Base-by-base conservation (phyloP, 108 stramenopile species). In the Skeletonema grethae region DNA sequence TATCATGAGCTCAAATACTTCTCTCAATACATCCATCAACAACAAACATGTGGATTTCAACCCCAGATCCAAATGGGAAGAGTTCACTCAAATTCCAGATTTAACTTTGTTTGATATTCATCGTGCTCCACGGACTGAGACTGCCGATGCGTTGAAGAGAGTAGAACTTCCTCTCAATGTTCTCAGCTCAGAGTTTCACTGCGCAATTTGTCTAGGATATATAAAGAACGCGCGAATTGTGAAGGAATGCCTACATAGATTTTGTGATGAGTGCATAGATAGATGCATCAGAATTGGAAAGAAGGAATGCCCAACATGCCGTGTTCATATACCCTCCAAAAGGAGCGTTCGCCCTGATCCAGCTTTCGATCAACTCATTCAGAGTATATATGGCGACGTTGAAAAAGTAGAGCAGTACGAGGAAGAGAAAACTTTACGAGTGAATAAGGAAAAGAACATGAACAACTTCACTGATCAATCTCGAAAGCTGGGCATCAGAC, bases 221-320 rank as follows among this genome's bases (percentile, higher is more conserved):
- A 72, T 90, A 53, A 77, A 81, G 60, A 86, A 80, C 39, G 77
- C 89, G 7, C 55, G 69, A 0, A 80, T 84, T 15, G 89, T 90
- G 13, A 84, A 85, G 67, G 87, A 86, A 69, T 90, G 89, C 35
- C 72, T 90, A 28, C 89, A 90, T 69, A 66, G 89, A 30, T 90
- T 90, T 65, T 90, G 89, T 76, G 65, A 70, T 18, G 84, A 84
- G 36, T 89, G 88, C 62, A 84, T 87, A 34, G 69, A 87, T 63
- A 85, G 85, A 56, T 86, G 84, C 69, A 55, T 88, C 45, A 69
- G 83, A 11, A 69, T 82, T 11, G 84, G 84, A 36, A 86, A 75
- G 82, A 84, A 75, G 50, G 82, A 85, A 60, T 86, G 85, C 45
- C 84, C 85, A 0, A 70, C 68, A 18, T 89, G 88, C 38, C 84